phyloP scores from a whole-genome alignment of 2,329 filamentous ascomycete species.

The Sporothrix mexicana region DNA sequence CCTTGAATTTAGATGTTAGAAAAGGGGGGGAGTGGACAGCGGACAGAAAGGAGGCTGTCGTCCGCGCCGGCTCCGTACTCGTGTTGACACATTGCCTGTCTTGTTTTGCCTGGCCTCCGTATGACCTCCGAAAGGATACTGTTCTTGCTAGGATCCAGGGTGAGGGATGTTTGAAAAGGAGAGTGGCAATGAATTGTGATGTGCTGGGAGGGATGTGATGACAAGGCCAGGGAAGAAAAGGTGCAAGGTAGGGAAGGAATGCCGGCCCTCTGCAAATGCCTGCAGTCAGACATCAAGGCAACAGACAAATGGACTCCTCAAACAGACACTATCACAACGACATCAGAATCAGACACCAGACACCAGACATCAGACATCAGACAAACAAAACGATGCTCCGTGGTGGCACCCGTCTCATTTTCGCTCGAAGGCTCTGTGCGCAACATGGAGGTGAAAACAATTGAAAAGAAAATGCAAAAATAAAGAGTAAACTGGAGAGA shows the following conservation, averaged over 20 bases:
- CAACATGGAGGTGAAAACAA: slow-evolving; percentile 9
- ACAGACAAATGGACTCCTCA: background rate
- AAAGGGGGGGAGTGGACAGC: too few species aligned
- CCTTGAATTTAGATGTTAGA: background rate
- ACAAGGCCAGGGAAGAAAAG: too few species aligned
- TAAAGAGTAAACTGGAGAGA: background rate
- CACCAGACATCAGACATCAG: background rate
- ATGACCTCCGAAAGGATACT: background rate
- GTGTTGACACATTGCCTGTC: background rate
- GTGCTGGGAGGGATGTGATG: background rate
- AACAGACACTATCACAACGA: background rate
- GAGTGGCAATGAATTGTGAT: background rate
- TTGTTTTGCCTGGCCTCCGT: background rate
- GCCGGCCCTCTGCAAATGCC: background rate
- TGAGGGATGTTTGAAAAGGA: background rate
- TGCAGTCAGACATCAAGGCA: background rate
- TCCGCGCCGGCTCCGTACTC: slow-evolving; percentile 10
- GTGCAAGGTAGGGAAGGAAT: background rate
- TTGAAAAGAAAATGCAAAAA: background rate
- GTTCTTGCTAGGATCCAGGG: background rate
- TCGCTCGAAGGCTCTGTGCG: slow-evolving; percentile 17
- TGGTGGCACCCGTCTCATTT: slow-evolving; percentile 14
- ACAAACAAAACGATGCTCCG: slow-evolving; percentile 6
- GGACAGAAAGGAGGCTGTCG: background rate
- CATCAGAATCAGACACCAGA: background rate